Base-by-base conservation (phyloP, 805 yeast genomes). In the Nakazawaea populi region DNA sequence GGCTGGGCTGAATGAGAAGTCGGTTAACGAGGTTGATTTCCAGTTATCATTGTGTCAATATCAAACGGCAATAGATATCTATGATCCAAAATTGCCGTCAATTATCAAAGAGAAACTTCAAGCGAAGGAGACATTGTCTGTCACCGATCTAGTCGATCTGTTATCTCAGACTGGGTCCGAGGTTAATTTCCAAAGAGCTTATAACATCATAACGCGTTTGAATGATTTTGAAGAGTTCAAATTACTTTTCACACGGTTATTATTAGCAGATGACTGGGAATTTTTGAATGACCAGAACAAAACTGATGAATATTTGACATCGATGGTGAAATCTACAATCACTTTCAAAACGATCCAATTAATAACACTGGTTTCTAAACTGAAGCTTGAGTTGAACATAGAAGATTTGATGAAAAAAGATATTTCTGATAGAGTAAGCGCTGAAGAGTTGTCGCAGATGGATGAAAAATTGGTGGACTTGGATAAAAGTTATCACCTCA, bases 221-320 rank as follows among this genome's bases (percentile, higher is more conserved):
- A 8, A 52, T 60, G 6, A 52, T 59, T 12, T 67, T 68, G 47
- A 74, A 71, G 52, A 55, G 52, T 2, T 61, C 67, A 28, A 66
- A 65, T 44, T 51, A 55, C 31, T 83, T 0, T 86, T 91, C 89
- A 72, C 78, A 55, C 70, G 90, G 54, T 70, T 85, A 44, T 64
- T 87, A 27, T 65, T 69, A 44, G 64, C 57, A 54, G 86, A 84
- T 55, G 72, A 79, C 55, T 80, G 87, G 85, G 54, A 61, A 6
- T 59, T 63, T 18, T 63, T 79, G 11, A 61, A 65, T 5, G 53
- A 63, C 35, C 59, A 68, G 5, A 66, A 71, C 49, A 67, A 72
- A 47, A 63, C 74, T 2, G 78, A 74, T 46, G 77, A 74, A 38
- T 69, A 59, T 50, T 62, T 69, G 37, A 71, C 70, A 58, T 62